Conservation (phyloP, 2,329 filamentous ascomycete species). For the Eutypa lata region DNA sequence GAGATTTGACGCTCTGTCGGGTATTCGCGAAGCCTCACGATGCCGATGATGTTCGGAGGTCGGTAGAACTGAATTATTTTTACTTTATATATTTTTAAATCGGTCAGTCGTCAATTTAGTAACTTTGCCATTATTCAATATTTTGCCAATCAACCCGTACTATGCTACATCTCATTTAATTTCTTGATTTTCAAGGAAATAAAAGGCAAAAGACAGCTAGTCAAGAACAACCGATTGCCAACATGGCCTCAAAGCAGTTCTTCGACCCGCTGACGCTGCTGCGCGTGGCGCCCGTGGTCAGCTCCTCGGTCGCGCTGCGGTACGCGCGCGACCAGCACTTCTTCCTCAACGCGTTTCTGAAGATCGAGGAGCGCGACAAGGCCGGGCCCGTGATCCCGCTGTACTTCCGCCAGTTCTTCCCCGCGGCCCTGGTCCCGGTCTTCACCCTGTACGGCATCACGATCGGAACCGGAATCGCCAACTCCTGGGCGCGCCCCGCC, state of each 20-base stretch:
- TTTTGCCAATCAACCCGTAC: too few species aligned
- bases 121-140: too few species aligned
- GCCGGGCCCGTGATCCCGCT: slow-evolving; percentile 37
- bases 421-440: slow-evolving; percentile 22
- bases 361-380: slow-evolving; percentile 22
- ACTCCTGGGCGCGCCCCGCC: slow-evolving; percentile 13
- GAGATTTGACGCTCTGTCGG: too few species aligned
- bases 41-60: too few species aligned
- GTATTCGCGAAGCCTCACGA: too few species aligned
- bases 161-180: too few species aligned
- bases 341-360: slow-evolving; percentile 37
- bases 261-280: slow-evolving; percentile 35
- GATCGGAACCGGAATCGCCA: slow-evolving; percentile 22
- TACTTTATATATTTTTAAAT: too few species aligned
- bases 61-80: too few species aligned
- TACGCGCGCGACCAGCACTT: slow-evolving; percentile 43
- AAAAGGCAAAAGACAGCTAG: too few species aligned
- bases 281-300: slow-evolving; percentile 42
- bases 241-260: slow-evolving; percentile 38
- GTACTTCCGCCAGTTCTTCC: slow-evolving; percentile 42
- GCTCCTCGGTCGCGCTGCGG: slow-evolving; percentile 44
- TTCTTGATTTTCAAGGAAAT: too few species aligned
- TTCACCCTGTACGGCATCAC: slow-evolving; percentile 24
- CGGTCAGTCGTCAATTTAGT: too few species aligned
- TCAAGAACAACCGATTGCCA: too few species aligned